phyloP scores from a whole-genome alignment of 208 protist genomes.

The Angomonas ambiguus region DNA sequence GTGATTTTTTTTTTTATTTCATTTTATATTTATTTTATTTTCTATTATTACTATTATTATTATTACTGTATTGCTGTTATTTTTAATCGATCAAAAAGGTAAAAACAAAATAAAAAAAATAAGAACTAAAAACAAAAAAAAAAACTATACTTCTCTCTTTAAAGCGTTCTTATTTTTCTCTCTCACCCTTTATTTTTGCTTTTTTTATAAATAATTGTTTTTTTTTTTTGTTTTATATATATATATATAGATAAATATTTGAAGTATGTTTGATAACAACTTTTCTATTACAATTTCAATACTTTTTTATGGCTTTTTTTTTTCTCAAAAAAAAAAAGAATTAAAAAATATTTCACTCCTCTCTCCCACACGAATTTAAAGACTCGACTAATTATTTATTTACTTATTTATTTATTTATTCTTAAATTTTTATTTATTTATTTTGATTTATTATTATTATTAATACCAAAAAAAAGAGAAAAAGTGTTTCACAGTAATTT shows the following conservation, averaged over 20 bases:
- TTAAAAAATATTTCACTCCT: too few relatives aligned
- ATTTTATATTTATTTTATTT: neutral
- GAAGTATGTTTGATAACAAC: too few relatives aligned
- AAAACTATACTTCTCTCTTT: neutral
- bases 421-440: neutral
- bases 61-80: slow-evolving; percentile 1
- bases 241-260: too few relatives aligned
- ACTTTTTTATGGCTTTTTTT: neutral
- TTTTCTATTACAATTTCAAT: neutral
- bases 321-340: neutral
- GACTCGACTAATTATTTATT: neutral
- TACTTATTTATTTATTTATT: neutral
- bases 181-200: neutral
- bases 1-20: neutral
- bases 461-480: neutral
- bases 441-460: neutral
- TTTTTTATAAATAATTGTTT: slow-evolving; percentile 10
- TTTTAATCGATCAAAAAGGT: slow-evolving; percentile 1
- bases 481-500: neutral
- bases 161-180: neutral
- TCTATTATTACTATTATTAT: neutral
- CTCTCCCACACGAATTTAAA: too few relatives aligned
- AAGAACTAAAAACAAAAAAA: too few relatives aligned
- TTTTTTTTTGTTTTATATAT: too few relatives aligned
- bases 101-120: slow-evolving; percentile 1